Conservation (phyloP, 2,329 filamentous ascomycete species). For the Penicillium sp. region DNA sequence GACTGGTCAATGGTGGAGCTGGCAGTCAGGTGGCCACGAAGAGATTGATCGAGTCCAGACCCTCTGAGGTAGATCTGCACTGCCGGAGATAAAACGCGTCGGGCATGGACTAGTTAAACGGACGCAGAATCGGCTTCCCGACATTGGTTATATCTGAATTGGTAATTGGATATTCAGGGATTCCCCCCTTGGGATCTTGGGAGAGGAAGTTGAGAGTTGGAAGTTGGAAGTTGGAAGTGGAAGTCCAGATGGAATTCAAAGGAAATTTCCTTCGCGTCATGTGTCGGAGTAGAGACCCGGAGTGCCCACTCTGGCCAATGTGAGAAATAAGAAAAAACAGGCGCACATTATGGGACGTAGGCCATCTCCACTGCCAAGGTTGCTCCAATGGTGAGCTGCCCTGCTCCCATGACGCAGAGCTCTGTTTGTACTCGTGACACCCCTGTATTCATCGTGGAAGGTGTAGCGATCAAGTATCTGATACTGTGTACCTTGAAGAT, state of each 20-base stretch:
- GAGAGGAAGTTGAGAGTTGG: too few relatives aligned
- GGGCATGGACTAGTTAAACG: too few relatives aligned
- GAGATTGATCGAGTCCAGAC: conserved; percentile 12
- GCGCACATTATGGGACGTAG: not conserved
- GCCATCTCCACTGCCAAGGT: conserved; percentile 19
- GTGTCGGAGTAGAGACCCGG: conserved; percentile 25
- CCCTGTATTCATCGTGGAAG: conserved; percentile 16
- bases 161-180: too few relatives aligned
- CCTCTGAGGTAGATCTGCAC: not conserved
- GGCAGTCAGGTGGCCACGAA: conserved; percentile 11
- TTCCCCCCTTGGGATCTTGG: too few relatives aligned
- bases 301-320: too few relatives aligned
- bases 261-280: conserved; percentile 34
- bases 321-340: not conserved
- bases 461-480: conserved; percentile 18
- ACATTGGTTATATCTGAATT: too few relatives aligned
- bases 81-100: not conserved
- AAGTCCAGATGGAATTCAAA: not conserved
- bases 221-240: too few relatives aligned
- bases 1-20: conserved; percentile 4
- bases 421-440: not conserved
- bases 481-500: not conserved
- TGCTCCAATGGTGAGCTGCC: conserved; percentile 20
- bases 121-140: too few relatives aligned
- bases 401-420: conserved; percentile 22